Evolutionary conservation across 148 eudicot genomes (phyloP).

Genomic region (Fagopyrum esculentum): DNA sequence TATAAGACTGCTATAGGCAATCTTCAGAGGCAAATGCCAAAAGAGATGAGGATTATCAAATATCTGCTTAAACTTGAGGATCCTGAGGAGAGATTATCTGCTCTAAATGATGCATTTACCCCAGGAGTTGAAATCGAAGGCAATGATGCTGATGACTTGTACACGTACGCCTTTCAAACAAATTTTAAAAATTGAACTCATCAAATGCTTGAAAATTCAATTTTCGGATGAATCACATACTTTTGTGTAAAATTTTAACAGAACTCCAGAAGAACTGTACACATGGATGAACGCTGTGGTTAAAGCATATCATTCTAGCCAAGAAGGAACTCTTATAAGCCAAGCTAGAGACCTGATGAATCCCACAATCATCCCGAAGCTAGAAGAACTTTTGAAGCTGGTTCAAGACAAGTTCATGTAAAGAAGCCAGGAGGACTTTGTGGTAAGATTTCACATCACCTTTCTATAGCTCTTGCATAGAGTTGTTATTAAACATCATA

Average conservation of each 20-base stretch:
- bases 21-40: constrained; percentile 79
- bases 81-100: constrained; percentile 68
- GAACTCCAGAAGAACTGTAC: constrained; percentile 79
- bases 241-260: constrained; percentile 19
- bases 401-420: constrained; percentile 70
- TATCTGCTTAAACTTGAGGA: constrained; percentile 72
- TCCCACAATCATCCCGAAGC: constrained; percentile 46
- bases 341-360: constrained; percentile 76
- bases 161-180: constrained; percentile 51
- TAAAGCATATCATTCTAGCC: constrained; percentile 72
- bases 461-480: background rate
- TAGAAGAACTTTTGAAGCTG: constrained; percentile 58
- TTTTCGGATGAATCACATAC: background rate
- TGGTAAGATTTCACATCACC: background rate
- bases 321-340: constrained; percentile 61
- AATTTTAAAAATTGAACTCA: background rate
- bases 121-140: constrained; percentile 83
- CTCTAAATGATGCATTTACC: constrained; percentile 78
- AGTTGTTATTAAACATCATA: background rate
- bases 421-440: constrained; percentile 12
- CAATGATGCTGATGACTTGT: constrained; percentile 50
- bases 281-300: constrained; percentile 53
- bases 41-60: constrained; percentile 70
- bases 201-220: background rate
- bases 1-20: constrained; percentile 60